Evolutionary conservation across 306 rosid species (phyloP).

Genomic region (Vicia sativa): DNA sequence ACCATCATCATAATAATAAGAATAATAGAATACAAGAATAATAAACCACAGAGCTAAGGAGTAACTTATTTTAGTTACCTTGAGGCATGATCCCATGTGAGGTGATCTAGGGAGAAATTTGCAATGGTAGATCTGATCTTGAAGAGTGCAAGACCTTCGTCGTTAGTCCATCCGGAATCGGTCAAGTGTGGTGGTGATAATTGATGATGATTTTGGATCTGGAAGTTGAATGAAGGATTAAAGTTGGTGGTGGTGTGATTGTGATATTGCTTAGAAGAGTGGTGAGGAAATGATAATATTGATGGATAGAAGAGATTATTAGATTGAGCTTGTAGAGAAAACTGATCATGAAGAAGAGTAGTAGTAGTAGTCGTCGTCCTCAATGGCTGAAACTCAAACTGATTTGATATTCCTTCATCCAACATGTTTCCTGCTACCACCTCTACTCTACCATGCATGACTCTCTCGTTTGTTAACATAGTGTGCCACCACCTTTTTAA

Average conservation of each 20-base stretch:
- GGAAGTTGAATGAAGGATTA: conserved; percentile 28
- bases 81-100: conserved; percentile 90
- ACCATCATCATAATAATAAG: conserved; percentile 35
- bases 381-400: not conserved
- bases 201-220: conserved; percentile 30
- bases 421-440: not conserved
- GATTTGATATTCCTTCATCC: not conserved
- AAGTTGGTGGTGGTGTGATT: conserved; percentile 6
- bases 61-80: conserved; percentile 43
- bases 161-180: conserved; percentile 61
- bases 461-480: no score
- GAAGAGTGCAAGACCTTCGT: conserved; percentile 72
- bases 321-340: conserved; percentile 31
- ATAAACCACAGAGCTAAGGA: conserved; percentile 21
- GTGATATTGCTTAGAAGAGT: conserved; percentile 29
- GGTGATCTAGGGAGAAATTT: conserved; percentile 64
- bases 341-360: conserved; percentile 12
- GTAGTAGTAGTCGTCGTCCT: not conserved
- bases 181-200: not conserved
- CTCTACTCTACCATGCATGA: not conserved
- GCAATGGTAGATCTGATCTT: conserved; percentile 85
- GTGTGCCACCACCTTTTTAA: no score
- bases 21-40: conserved; percentile 26
- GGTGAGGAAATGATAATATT: conserved; percentile 32
- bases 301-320: conserved; percentile 40